phyloP scores from a whole-genome alignment of 2,329 filamentous ascomycete genomes.

The Colletotrichum sojae region DNA sequence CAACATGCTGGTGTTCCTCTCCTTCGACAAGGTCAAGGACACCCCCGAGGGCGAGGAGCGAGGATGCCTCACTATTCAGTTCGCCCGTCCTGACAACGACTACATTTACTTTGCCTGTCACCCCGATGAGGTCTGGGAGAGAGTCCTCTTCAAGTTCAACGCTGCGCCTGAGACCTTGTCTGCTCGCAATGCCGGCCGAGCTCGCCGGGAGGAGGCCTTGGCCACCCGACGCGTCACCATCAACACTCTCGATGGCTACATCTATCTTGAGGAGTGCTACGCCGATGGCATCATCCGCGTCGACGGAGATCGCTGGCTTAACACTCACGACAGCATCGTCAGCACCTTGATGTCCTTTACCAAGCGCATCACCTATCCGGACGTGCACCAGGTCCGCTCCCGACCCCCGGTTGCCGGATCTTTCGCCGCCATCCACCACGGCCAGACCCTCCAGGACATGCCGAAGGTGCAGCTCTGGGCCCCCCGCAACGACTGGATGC shows the following conservation, averaged over 20 bases:
- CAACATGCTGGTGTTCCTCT: background rate
- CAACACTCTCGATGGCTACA: background rate
- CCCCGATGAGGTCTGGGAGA: background rate
- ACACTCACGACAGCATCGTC: background rate
- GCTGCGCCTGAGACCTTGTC: background rate
- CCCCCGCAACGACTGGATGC: background rate
- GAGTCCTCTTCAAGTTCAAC: background rate
- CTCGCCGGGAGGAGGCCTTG: background rate
- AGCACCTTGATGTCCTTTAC: background rate
- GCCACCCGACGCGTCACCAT: background rate
- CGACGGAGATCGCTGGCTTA: background rate
- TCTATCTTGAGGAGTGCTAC: background rate
- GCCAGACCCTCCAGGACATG: background rate
- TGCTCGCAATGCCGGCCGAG: background rate
- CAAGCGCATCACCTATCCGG: background rate
- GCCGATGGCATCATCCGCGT: too few relatives aligned
- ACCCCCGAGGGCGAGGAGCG: too few relatives aligned
- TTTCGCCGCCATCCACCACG: background rate
- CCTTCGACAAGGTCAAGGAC: background rate
- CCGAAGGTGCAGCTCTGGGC: background rate
- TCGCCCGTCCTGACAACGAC: background rate
- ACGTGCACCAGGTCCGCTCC: background rate
- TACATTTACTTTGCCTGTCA: background rate
- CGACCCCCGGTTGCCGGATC: background rate
- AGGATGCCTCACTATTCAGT: background rate